phyloP scores from a whole-genome alignment of 2,329 filamentous ascomycete species.

The Phialophora macrospora region DNA sequence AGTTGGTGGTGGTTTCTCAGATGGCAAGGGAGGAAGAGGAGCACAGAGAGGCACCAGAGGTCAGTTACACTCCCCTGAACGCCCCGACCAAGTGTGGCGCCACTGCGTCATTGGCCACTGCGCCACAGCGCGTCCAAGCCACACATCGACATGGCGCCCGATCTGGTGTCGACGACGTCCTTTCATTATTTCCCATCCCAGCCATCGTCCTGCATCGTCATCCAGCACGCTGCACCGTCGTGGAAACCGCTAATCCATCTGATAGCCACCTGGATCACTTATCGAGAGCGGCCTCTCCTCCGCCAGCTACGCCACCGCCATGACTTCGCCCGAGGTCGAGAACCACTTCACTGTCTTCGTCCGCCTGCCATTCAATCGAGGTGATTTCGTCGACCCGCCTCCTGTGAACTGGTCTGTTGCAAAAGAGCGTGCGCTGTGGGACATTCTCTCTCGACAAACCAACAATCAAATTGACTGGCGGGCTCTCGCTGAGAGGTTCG shows the following conservation, averaged over 20 bases:
- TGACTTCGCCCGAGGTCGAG: conserved; percentile 35
- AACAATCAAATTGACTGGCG: conserved; percentile 84
- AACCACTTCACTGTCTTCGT: conserved; percentile 73
- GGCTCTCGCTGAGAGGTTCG: conserved; percentile 69
- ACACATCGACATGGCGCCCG: conserved; percentile 3
- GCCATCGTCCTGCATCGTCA: conserved; percentile 14
- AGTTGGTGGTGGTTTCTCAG: not conserved
- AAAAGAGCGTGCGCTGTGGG: conserved; percentile 90
- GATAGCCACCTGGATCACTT: not conserved
- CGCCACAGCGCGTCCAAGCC: conserved; percentile 9
- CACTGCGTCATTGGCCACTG: not conserved
- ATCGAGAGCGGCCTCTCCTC: not conserved
- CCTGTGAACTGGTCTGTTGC: conserved; percentile 84
- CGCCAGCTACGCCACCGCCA: conserved; percentile 13
- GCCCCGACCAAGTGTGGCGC: not conserved
- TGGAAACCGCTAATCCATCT: not conserved
- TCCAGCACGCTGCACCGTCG: not conserved
- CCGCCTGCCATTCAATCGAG: conserved; percentile 83
- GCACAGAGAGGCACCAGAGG: not conserved
- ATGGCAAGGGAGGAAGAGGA: conserved; percentile 6
- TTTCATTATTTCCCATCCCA: not conserved
- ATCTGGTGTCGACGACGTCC: conserved; percentile 6
- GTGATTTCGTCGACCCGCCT: conserved; percentile 87
- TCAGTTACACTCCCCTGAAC: not conserved
- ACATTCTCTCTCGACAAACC: conserved; percentile 80